Conservation (phyloP, 805 yeast species). For the Saccharomycopsis fermentans region DNA sequence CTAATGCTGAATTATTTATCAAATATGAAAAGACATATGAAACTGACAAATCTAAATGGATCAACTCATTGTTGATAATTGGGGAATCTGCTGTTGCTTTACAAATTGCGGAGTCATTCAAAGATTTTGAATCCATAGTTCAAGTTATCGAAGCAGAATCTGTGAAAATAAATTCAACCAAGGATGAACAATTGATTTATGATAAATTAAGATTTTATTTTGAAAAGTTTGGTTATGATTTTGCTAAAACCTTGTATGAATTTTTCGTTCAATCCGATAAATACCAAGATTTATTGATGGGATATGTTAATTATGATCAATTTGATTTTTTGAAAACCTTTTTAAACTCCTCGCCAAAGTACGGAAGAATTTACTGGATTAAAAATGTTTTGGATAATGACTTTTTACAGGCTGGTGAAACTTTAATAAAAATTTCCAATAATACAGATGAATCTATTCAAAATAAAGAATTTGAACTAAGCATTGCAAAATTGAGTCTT, state of each 20-base stretch:
- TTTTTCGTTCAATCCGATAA: conserved; percentile 46
- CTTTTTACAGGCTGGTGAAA: conserved; percentile 39
- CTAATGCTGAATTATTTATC: conserved; percentile 20
- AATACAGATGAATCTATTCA: conserved; percentile 33
- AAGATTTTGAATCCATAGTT: conserved; percentile 57
- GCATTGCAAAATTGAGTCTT: conserved; percentile 61
- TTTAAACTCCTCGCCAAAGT: conserved; percentile 32
- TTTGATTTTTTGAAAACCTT: conserved; percentile 40
- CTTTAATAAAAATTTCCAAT: conserved; percentile 34
- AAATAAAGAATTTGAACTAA: conserved; percentile 46
- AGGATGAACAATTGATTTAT: conserved; percentile 11
- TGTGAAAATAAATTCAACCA: conserved; percentile 20
- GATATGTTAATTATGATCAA: conserved; percentile 39
- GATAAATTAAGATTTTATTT: conserved; percentile 36
- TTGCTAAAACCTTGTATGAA: conserved; percentile 55
- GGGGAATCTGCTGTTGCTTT: conserved; percentile 46
- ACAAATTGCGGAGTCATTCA: conserved; percentile 51
- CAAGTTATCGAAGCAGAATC: conserved; percentile 40
- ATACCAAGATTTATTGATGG: conserved; percentile 42
- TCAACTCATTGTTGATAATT: conserved; percentile 41
- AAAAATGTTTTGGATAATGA: conserved; percentile 44
- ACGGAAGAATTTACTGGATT: conserved; percentile 63
- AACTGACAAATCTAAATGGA: conserved; percentile 43
- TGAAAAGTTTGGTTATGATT: conserved; percentile 51
- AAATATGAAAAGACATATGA: conserved; percentile 20